Percentiles rank a stretch among this genome's conserved stretches.
These are phyloP conservation scores for Ustilago bromivora DNA, from an alignment of 1,284 basidiomycete genomes.

Conservation along the genomic window DNA sequence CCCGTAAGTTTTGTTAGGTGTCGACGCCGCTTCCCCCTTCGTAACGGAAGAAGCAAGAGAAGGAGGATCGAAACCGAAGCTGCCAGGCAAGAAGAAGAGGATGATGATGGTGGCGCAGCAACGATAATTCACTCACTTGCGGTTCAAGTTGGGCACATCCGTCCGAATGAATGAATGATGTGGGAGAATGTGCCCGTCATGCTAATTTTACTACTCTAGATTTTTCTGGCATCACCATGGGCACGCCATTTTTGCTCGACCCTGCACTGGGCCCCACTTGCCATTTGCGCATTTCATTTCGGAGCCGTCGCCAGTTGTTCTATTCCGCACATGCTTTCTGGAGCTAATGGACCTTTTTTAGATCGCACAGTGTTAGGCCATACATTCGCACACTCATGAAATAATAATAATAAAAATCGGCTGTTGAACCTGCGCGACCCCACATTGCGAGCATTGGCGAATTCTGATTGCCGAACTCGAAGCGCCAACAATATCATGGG, in stretches of 20 bases:
- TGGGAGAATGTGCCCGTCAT: no score
- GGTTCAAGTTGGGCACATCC: no score
- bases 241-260: conserved; percentile 1
- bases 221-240: background rate
- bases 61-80: background rate
- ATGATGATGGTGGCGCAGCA: background rate
- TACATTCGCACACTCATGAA: background rate
- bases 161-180: background rate
- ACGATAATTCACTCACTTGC: no score
- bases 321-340: conserved; percentile 43
- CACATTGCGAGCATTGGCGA: conserved; percentile 30
- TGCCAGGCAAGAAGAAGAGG: background rate
- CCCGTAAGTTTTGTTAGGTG: background rate
- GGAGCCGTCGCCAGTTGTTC: conserved; percentile 29
- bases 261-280: conserved; percentile 24
- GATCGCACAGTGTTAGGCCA: background rate
- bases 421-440: conserved; percentile 32
- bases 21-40: conserved; percentile 14
- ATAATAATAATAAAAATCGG: background rate
- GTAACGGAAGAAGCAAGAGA: background rate
- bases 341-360: conserved; percentile 39
- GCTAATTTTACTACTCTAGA: background rate
- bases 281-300: conserved; percentile 1
- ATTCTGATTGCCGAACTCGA: conserved; percentile 15
- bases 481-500: background rate